phyloP scores from a whole-genome alignment of 331 rosid species.

The Spiraea crenata region DNA sequence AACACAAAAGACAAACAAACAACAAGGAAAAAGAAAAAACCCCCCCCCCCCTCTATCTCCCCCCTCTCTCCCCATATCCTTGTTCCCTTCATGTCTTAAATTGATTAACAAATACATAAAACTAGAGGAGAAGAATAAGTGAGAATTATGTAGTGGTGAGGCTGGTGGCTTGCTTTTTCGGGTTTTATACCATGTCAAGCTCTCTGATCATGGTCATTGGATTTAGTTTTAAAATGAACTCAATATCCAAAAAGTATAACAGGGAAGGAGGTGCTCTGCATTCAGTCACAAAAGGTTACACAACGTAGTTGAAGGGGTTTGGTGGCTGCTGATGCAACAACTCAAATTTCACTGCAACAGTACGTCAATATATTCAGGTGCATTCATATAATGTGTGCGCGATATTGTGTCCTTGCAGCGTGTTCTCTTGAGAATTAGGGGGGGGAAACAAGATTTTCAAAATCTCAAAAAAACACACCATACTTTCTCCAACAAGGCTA shows the following conservation, averaged over 20 bases:
- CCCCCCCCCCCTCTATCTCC: no score
- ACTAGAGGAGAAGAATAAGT: background rate
- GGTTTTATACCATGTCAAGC: conserved; percentile 12
- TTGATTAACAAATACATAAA: background rate
- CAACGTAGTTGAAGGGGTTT: background rate
- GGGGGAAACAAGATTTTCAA: no score
- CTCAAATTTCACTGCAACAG: no score
- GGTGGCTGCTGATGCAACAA: background rate
- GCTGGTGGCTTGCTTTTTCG: background rate
- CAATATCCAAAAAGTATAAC: background rate
- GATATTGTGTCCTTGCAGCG: no score
- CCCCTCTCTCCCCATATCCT: no score
- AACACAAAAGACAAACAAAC: no score
- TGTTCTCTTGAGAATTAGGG: no score
- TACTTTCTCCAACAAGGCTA: no score
- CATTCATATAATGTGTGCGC: no score
- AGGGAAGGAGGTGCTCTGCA: conserved; percentile 8
- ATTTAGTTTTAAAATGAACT: background rate
- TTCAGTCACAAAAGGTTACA: background rate
- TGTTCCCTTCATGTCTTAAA: conserved; percentile 30
- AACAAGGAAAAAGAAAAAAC: no score
- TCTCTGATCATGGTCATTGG: background rate
- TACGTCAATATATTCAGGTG: no score
- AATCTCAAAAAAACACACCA: no score
- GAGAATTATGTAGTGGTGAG: background rate